These are phyloP conservation scores for Choanephora cucurbitarum DNA, from an alignment of 371 early-diverging fungal species.

Conservation along the genomic window DNA sequence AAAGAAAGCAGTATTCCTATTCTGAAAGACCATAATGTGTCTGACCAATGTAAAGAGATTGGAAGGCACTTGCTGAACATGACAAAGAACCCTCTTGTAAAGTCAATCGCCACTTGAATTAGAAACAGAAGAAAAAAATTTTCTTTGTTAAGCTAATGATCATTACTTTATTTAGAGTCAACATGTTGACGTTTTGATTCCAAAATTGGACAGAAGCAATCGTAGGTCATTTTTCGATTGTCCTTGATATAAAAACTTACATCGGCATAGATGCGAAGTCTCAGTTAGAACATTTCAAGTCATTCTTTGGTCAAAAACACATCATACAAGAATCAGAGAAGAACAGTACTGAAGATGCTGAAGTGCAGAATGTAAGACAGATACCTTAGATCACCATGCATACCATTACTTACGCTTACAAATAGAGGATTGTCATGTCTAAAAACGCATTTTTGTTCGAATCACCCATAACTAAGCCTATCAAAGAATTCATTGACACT, in stretches of 20 bases:
- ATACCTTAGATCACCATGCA: not conserved
- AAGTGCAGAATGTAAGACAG: slow-evolving; percentile 12
- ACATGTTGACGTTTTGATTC: slow-evolving; percentile 31
- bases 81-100: slow-evolving; percentile 32
- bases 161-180: slow-evolving; percentile 33
- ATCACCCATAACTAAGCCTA: slow-evolving; percentile 7
- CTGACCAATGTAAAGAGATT: slow-evolving; percentile 31
- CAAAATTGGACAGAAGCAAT: slow-evolving; percentile 10
- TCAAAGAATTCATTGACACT: slow-evolving; percentile 22
- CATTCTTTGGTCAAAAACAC: slow-evolving; percentile 21
- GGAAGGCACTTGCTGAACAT: slow-evolving; percentile 21
- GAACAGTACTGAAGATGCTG: not conserved
- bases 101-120: not conserved
- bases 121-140: slow-evolving; percentile 1
- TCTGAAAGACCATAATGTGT: slow-evolving; percentile 21
- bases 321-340: not conserved
- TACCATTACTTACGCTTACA: not conserved
- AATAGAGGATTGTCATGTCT: not conserved
- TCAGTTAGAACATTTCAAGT: slow-evolving; percentile 22
- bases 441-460: slow-evolving; percentile 18
- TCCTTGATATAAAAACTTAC: not conserved
- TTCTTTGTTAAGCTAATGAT: not conserved
- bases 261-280: slow-evolving; percentile 1
- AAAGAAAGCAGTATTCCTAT: slow-evolving; percentile 29
- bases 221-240: slow-evolving; percentile 6